phyloP scores from a whole-genome alignment of 1,284 basidiomycete genomes.

The Xerocomus minutiporus region DNA sequence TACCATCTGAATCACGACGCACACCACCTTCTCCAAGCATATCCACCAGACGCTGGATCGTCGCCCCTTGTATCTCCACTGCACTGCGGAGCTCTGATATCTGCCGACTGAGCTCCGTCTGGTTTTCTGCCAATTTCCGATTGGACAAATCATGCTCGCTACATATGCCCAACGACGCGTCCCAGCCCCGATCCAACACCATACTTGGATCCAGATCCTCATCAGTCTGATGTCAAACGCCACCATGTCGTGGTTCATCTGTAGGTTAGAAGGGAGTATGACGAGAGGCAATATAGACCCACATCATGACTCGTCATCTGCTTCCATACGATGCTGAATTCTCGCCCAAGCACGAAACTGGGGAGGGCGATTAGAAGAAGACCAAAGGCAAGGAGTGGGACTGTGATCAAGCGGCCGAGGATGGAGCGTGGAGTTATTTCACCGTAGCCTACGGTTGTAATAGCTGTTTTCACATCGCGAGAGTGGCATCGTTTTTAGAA shows the following conservation, averaged over 20 bases:
- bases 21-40: slow-evolving; percentile 9
- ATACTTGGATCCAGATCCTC: neutral
- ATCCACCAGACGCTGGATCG: slow-evolving; percentile 36
- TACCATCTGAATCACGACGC: neutral
- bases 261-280: neutral
- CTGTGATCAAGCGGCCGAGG: slow-evolving; percentile 75
- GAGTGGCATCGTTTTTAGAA: neutral
- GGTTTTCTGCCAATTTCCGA: slow-evolving; percentile 56
- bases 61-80: slow-evolving; percentile 52
- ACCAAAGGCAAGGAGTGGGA: slow-evolving; percentile 82
- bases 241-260: neutral
- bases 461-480: slow-evolving; percentile 42
- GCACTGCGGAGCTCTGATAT: slow-evolving; percentile 50
- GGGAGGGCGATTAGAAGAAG: slow-evolving; percentile 83
- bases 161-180: slow-evolving; percentile 12
- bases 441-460: slow-evolving; percentile 83
- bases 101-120: slow-evolving; percentile 57
- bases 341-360: slow-evolving; percentile 82
- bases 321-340: slow-evolving; percentile 87
- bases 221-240: slow-evolving; percentile 3
- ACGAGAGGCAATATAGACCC: slow-evolving; percentile 7
- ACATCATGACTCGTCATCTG: slow-evolving; percentile 58
- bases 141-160: slow-evolving; percentile 44
- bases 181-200: slow-evolving; percentile 1
- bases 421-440: slow-evolving; percentile 83